A percentile compares a stretch with the other conserved stretches of the same genome.
phyloP scores from a whole-genome alignment of 73 alveolate genomes.

The Loxodes magnus region DNA sequence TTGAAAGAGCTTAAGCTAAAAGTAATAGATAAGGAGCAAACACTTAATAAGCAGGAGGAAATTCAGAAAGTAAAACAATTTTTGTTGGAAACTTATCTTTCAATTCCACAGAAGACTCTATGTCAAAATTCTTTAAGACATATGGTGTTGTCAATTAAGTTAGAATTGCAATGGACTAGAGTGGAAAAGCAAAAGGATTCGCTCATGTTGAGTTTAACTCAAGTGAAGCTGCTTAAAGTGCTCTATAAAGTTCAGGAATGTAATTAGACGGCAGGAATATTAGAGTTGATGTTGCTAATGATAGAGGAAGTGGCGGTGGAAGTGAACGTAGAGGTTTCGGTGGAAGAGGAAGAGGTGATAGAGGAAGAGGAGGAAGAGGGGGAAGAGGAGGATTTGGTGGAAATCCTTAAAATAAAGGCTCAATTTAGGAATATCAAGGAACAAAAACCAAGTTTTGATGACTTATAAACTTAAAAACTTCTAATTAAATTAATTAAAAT shows the following conservation, averaged over 20 bases:
- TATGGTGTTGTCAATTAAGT: conserved; percentile 69
- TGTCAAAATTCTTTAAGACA: conserved; percentile 55
- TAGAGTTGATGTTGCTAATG: conserved; percentile 53
- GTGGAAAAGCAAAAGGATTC: conserved; percentile 78
- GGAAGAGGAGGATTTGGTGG: too few species aligned
- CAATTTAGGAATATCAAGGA: too few species aligned
- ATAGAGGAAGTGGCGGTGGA: conserved; percentile 14
- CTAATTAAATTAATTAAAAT: too few species aligned
- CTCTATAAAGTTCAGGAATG: conserved; percentile 53
- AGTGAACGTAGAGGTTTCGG: conserved; percentile 28
- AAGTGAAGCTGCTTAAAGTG: conserved; percentile 56
- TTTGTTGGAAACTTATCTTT: conserved; percentile 78
- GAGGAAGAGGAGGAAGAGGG: conserved; percentile 12
- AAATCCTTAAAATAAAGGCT: too few species aligned
- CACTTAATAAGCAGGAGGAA: neutral
- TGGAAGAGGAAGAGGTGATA: conserved; percentile 23
- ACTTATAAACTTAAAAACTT: too few species aligned
- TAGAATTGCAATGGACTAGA: conserved; percentile 60
- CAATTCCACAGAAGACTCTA: conserved; percentile 46
- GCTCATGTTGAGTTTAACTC: conserved; percentile 77
- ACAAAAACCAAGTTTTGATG: too few species aligned
- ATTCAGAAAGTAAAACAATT: conserved; percentile 29
- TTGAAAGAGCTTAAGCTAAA: neutral
- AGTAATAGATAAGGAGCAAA: neutral
- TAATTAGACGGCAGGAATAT: conserved; percentile 61